Conservation (phyloP, 2,329 filamentous ascomycete genomes). For the Botrytis byssoidea region DNA sequence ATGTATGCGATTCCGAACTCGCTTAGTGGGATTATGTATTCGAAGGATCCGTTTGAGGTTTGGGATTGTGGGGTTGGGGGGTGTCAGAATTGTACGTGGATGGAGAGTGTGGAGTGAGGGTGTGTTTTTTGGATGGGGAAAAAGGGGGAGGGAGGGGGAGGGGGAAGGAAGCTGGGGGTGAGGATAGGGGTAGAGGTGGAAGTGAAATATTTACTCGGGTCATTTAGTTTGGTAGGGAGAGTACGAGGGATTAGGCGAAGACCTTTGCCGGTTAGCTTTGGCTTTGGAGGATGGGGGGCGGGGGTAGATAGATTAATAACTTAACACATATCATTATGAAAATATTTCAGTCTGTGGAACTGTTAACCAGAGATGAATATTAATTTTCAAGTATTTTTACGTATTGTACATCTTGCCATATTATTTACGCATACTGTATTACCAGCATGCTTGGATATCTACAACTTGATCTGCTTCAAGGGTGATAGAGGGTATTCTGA, state of each 20-base stretch:
- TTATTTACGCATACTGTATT: neutral
- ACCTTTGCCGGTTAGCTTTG: neutral
- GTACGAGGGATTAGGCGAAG: neutral
- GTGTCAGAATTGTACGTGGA: neutral
- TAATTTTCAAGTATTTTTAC: neutral
- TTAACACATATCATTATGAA: neutral
- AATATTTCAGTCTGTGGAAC: neutral
- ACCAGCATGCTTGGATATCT: neutral
- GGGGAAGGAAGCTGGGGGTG: no score
- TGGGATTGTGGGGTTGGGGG: neutral
- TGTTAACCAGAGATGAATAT: neutral
- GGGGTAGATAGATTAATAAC: neutral
- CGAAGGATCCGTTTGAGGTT: neutral
- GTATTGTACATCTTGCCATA: neutral
- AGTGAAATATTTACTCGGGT: neutral
- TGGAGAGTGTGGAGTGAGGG: no score
- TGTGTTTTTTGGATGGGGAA: no score
- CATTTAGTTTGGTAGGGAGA: neutral
- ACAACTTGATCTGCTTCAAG: neutral
- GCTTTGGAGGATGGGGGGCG: neutral
- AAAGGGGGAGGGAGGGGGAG: no score
- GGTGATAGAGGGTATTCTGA: rapidly evolving
- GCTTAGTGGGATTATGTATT: neutral
- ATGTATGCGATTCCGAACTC: neutral
- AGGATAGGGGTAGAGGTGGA: neutral